Evolutionary conservation across 805 yeast genomes (phyloP).

Genomic region (Cyberlindnera suaveolens): DNA sequence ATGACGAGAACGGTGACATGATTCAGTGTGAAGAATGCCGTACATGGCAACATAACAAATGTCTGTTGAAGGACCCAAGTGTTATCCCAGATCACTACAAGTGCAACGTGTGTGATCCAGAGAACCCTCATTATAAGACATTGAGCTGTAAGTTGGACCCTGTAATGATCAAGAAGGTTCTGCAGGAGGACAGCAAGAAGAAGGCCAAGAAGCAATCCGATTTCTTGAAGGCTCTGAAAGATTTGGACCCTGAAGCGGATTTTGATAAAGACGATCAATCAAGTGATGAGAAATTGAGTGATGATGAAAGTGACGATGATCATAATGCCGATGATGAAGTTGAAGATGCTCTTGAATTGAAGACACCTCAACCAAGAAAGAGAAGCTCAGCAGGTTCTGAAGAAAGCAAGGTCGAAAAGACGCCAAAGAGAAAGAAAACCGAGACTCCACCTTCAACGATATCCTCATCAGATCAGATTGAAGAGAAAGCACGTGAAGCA

Average conservation of each 20-base stretch:
- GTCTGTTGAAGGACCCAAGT: slow-evolving; percentile 43
- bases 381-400: slow-evolving; percentile 22
- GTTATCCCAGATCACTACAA: slow-evolving; percentile 41
- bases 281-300: slow-evolving; percentile 7
- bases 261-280: slow-evolving; percentile 25
- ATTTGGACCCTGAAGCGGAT: slow-evolving; percentile 7
- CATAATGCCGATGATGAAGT: slow-evolving; percentile 9
- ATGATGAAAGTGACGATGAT: slow-evolving; percentile 6
- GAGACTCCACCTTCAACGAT: slow-evolving; percentile 2
- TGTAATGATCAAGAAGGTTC: slow-evolving; percentile 12
- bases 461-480: slow-evolving; percentile 9
- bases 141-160: slow-evolving; percentile 27
- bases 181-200: slow-evolving; percentile 5
- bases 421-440: slow-evolving; percentile 3
- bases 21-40: slow-evolving; percentile 60
- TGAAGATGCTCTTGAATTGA: slow-evolving; percentile 6
- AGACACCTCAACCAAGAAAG: background rate
- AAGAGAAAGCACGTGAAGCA: slow-evolving; percentile 28
- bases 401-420: background rate
- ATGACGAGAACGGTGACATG: slow-evolving; percentile 48
- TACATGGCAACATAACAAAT: slow-evolving; percentile 67
- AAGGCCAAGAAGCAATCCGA: slow-evolving; percentile 5
- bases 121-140: slow-evolving; percentile 25
- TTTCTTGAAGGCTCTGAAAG: slow-evolving; percentile 3
- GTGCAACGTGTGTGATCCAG: slow-evolving; percentile 50